Percentiles rank a stretch among this genome's conserved stretches.
Conservation (phyloP, 106 monocot genomes). For the Dendrobium nobile region DNA sequence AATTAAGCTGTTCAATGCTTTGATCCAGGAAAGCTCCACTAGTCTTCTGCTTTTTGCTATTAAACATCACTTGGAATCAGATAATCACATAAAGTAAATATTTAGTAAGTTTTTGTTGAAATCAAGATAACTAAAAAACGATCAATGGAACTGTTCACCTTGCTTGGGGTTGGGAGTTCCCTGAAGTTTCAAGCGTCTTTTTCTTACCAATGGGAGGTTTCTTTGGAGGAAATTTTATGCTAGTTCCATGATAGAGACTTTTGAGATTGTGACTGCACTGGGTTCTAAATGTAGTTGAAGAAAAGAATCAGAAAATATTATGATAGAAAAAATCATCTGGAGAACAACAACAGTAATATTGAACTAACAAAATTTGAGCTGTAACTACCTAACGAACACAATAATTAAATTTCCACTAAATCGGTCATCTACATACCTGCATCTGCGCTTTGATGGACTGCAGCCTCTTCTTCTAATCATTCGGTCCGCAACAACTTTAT, state of each 20-base stretch:
- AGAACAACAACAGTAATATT: too few relatives aligned
- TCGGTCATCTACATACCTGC: constrained; percentile 23
- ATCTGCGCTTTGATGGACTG: constrained; percentile 24
- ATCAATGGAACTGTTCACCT: constrained; percentile 19
- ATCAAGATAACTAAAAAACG: not conserved
- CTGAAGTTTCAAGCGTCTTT: constrained; percentile 40
- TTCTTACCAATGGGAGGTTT: constrained; percentile 28
- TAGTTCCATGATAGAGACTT: not conserved
- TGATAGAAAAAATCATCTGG: not conserved
- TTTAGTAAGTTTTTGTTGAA: not conserved
- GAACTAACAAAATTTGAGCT: too few relatives aligned
- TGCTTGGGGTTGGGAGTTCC: constrained; percentile 30
- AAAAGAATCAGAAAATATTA: not conserved
- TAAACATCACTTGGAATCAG: not conserved
- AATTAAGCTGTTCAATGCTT: constrained; percentile 81
- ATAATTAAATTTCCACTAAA: too few relatives aligned
- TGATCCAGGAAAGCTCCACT: constrained; percentile 49
- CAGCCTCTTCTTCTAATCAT: constrained; percentile 38
- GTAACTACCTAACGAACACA: too few relatives aligned
- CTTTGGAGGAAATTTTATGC: not conserved
- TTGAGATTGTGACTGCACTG: not conserved
- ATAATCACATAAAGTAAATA: not conserved
- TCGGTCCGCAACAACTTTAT: constrained; percentile 38
- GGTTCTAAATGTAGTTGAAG: not conserved
- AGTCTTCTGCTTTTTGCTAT: constrained; percentile 74